Conservation (phyloP, 805 yeast species). For the Pichia occidentalis region DNA sequence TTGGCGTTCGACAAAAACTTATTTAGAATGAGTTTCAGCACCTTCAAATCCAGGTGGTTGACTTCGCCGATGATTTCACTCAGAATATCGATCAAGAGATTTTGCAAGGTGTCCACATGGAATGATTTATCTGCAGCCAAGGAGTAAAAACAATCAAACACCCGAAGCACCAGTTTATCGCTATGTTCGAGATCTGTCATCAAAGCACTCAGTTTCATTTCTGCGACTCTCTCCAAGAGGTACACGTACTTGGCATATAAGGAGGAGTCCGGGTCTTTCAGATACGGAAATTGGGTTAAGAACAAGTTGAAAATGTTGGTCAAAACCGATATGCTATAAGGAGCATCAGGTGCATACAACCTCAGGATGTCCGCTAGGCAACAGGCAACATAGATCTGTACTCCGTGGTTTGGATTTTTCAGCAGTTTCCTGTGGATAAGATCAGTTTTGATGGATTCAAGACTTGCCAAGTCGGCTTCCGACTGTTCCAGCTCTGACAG, state of each 20-base stretch:
- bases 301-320: conserved; percentile 61
- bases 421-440: conserved; percentile 54
- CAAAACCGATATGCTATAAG: conserved; percentile 60
- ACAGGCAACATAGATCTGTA: conserved; percentile 65
- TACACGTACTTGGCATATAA: conserved; percentile 59
- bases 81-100: conserved; percentile 61
- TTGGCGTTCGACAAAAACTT: conserved; percentile 42
- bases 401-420: conserved; percentile 56
- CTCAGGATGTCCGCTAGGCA: conserved; percentile 71
- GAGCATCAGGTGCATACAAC: conserved; percentile 85
- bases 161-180: conserved; percentile 41
- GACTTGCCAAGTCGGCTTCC: conserved; percentile 38
- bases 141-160: conserved; percentile 61
- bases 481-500: conserved; percentile 60
- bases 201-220: conserved; percentile 47
- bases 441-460: conserved; percentile 42
- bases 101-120: conserved; percentile 35
- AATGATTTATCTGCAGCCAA: conserved; percentile 39
- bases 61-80: conserved; percentile 70
- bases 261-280: conserved; percentile 47
- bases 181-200: conserved; percentile 63
- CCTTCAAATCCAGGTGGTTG: conserved; percentile 53
- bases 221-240: conserved; percentile 61
- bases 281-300: conserved; percentile 51
- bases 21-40: conserved; percentile 58